A percentile compares a stretch with the other conserved stretches of the same genome.
These are phyloP conservation scores for Talaromyces verruculosus DNA, from an alignment of 2,329 filamentous ascomycete genomes.

Conservation along the genomic window DNA sequence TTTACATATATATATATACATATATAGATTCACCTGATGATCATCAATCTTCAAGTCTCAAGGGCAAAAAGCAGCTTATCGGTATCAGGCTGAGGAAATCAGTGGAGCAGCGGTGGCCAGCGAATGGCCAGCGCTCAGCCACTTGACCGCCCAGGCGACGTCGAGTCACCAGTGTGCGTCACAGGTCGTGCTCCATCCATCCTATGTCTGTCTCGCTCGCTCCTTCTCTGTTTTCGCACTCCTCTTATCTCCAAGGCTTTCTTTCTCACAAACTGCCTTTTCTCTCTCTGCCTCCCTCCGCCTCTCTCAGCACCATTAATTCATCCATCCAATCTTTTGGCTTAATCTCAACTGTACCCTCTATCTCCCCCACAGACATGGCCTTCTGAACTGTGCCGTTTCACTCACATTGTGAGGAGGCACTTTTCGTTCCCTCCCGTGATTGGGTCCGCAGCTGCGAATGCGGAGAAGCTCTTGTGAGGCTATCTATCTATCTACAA, in stretches of 20 bases:
- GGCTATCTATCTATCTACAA: constrained; percentile 28
- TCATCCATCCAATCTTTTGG: not conserved
- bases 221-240: not conserved
- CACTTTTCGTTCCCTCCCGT: constrained; percentile 28
- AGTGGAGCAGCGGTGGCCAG: constrained; percentile 5
- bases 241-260: constrained; percentile 19
- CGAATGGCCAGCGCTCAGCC: constrained; percentile 7
- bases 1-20: not conserved
- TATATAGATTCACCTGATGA: not conserved
- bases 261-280: not conserved
- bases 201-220: constrained; percentile 4
- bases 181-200: constrained; percentile 31
- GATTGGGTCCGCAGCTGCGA: constrained; percentile 30
- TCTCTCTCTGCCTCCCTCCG: not conserved
- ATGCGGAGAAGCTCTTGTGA: constrained; percentile 43
- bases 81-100: constrained; percentile 14
- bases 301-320: not conserved
- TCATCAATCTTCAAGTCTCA: not conserved
- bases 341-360: not conserved
- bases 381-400: constrained; percentile 27
- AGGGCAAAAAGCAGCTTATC: not conserved
- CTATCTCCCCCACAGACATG: constrained; percentile 16
- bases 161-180: constrained; percentile 47
- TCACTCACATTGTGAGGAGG: constrained; percentile 30
- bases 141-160: constrained; percentile 30